phyloP scores from a whole-genome alignment of 208 protist species.

The Acanthamoeba triangularis region DNA sequence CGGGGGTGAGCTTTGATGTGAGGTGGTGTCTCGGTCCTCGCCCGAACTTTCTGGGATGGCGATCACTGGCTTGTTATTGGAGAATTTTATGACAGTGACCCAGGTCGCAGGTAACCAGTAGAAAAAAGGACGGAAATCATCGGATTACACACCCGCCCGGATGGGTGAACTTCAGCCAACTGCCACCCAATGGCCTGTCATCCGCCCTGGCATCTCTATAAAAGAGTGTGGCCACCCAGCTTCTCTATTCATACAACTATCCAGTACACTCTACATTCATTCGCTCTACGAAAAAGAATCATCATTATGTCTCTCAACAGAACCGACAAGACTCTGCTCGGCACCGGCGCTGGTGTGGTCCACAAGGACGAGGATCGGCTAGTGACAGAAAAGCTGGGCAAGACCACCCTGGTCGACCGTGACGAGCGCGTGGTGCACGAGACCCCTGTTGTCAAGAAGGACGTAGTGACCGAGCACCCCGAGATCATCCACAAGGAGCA shows the following conservation, averaged over 20 bases:
- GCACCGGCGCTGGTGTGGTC: no score
- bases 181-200: not conserved
- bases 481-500: slow-evolving; percentile 18
- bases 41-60: no score
- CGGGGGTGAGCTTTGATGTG: no score
- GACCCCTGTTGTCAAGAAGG: not conserved
- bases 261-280: not conserved
- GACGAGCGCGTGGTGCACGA: not conserved
- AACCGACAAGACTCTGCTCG: slow-evolving; percentile 15
- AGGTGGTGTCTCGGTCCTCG: no score
- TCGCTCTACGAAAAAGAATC: not conserved
- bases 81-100: no score
- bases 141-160: not conserved
- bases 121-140: not conserved
- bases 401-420: not conserved
- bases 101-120: no score
- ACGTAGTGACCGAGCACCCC: not conserved
- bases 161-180: no score
- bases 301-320: slow-evolving; percentile 11
- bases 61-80: no score
- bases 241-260: not conserved
- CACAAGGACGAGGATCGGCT: not conserved
- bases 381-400: not conserved
- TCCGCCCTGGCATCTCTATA: not conserved
- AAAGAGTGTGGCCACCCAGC: not conserved